phyloP scores from a whole-genome alignment of 345 rosid species.

The Dipteronia sinensis region DNA sequence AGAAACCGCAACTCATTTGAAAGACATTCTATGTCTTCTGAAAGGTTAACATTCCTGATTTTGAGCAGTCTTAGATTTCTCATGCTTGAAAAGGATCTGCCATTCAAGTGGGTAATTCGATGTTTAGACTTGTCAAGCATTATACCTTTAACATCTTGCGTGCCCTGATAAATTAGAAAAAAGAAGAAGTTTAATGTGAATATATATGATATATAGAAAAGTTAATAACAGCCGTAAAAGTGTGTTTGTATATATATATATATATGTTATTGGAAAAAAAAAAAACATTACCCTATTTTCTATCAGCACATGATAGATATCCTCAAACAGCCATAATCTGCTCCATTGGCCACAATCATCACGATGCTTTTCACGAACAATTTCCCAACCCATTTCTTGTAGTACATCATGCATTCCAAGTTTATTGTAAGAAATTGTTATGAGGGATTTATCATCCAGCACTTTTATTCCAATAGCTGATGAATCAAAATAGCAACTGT shows the following conservation, averaged over 20 bases:
- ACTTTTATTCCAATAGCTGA: background rate
- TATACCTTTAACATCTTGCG: background rate
- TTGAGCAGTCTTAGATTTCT: background rate
- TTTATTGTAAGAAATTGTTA: slow-evolving; percentile 10
- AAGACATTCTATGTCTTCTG: background rate
- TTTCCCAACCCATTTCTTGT: slow-evolving; percentile 18
- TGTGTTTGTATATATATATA: too few relatives aligned
- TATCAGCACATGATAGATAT: background rate
- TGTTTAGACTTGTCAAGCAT: background rate
- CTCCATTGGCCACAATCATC: background rate
- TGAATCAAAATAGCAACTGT: slow-evolving; percentile 2
- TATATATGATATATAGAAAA: background rate
- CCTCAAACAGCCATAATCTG: slow-evolving; percentile 21
- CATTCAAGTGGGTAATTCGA: too few relatives aligned
- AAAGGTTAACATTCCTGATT: background rate
- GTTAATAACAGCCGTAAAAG: background rate
- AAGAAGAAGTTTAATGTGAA: background rate
- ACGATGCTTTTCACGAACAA: too few relatives aligned
- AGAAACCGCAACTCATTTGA: background rate
- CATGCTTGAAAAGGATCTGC: background rate
- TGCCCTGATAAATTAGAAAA: background rate
- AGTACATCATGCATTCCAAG: slow-evolving; percentile 24
- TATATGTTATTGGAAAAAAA: too few relatives aligned
- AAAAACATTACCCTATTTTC: slow-evolving; percentile 4
- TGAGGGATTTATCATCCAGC: slow-evolving; percentile 8